Conservation (phyloP, 176 grass and related monocot species). For the Phyllostachys edulis region DNA sequence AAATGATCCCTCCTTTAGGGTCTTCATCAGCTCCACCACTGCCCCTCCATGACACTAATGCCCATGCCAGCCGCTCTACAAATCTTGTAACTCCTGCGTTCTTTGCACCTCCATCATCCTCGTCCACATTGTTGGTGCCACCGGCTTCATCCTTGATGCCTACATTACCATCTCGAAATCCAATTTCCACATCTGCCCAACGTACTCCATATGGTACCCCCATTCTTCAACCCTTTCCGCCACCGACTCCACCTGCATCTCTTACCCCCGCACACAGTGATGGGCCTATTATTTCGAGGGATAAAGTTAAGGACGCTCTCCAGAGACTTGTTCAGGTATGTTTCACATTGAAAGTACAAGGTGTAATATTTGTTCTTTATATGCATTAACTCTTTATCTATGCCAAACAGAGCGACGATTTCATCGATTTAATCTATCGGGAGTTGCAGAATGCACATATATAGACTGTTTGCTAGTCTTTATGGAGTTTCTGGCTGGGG, state of each 20-base stretch:
- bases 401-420: slow-evolving; percentile 59
- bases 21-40: slow-evolving; percentile 52
- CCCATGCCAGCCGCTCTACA: slow-evolving; percentile 27
- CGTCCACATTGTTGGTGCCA: slow-evolving; percentile 44
- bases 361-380: neutral
- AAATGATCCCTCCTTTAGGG: slow-evolving; percentile 37
- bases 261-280: slow-evolving; percentile 48
- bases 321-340: slow-evolving; percentile 77
- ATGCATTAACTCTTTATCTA: neutral
- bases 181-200: slow-evolving; percentile 35
- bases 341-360: neutral
- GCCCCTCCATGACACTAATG: slow-evolving; percentile 44
- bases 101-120: slow-evolving; percentile 50
- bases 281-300: slow-evolving; percentile 63
- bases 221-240: slow-evolving; percentile 70
- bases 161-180: slow-evolving; percentile 42
- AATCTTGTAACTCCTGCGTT: slow-evolving; percentile 75
- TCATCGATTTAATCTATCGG: slow-evolving; percentile 63
- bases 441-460: slow-evolving; percentile 63
- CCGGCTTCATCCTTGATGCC: slow-evolving; percentile 39
- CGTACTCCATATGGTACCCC: slow-evolving; percentile 50
- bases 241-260: slow-evolving; percentile 59
- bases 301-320: slow-evolving; percentile 68
- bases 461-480: slow-evolving; percentile 21
- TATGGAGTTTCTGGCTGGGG: neutral